Base-by-base conservation (phyloP, 208 protist genomes). In the Balamuthia mandrillaris region DNA sequence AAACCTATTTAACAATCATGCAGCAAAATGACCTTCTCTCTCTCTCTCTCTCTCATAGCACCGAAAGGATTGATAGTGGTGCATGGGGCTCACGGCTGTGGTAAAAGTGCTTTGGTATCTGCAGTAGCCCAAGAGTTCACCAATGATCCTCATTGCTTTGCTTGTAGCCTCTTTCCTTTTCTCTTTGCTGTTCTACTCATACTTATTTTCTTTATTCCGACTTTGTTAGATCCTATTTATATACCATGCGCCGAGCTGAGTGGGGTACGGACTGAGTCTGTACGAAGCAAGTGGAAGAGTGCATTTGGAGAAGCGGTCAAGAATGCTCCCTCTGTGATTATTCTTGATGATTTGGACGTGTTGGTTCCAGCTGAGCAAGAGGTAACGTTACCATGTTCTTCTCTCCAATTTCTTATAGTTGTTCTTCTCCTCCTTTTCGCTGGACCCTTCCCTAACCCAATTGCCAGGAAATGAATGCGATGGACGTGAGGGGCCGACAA, bases 11-110 rank as follows among this genome's bases (percentile, higher is more conserved):
- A 7, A 68, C 1, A 12, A 44, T 18, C 35, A 16, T 37, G 5
- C 60, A 68, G 42, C 31, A 16, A 12, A 31, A 16, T 37, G 54
- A 37, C 54, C 27, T n/a, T 0, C 6, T 65, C 58, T 16, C 0
- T 52, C 14, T n/a, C 14, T 52, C 14, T 52, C 14, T 18, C 47
- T n/a, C 47, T 18, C 47, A 54, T 51, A 85, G 78, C 31, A 35
- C 75, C 16, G 54, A 82, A 21, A 31, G 56, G 24, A 41, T 75
- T 85, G 85, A 63, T 68, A 1, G 9, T 88, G 0, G 35, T 88
- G 2, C 24, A 29, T 27, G 85, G 85, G 35, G 37, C 63, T 4
- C 85, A 88, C 66, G 85, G 85, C 31, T 33, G 77, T 58, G 85
- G 85, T 33, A 88, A 88, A 45, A 47, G 47, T 18, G 42, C 84